Conservation (phyloP, 164 flowering plant genomes). For the Chimonanthus salicifolius region DNA sequence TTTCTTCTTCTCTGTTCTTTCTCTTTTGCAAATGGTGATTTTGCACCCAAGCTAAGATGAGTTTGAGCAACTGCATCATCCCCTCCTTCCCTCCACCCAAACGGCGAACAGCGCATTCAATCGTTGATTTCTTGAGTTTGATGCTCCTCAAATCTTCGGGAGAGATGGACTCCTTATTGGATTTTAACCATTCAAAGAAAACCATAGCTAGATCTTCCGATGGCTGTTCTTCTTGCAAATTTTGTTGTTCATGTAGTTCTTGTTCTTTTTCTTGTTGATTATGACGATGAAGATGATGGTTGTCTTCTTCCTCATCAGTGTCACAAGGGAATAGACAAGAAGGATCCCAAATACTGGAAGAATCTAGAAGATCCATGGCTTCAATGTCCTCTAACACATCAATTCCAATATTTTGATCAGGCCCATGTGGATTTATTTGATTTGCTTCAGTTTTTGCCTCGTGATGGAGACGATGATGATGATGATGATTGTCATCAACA, state of each 20-base stretch:
- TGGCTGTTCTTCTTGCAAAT: not conserved
- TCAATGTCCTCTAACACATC: conserved; percentile 67
- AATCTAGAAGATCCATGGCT: conserved; percentile 68
- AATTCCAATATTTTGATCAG: conserved; percentile 29
- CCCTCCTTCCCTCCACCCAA: conserved; percentile 84
- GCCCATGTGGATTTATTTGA: conserved; percentile 18
- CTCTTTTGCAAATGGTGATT: conserved; percentile 71
- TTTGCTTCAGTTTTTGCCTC: conserved; percentile 1
- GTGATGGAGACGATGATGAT: not conserved
- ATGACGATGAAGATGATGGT: not conserved
- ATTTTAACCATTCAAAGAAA: conserved; percentile 90
- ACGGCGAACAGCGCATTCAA: conserved; percentile 71
- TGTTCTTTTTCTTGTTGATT: not conserved
- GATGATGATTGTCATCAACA: not conserved
- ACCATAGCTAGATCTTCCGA: conserved; percentile 66
- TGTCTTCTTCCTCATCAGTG: conserved; percentile 8
- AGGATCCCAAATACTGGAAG: conserved; percentile 61
- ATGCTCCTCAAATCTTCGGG: conserved; percentile 88
- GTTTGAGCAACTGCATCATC: conserved; percentile 70
- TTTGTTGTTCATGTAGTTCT: no score
- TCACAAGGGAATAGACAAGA: conserved; percentile 38
- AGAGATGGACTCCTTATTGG: conserved; percentile 74
- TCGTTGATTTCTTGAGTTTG: conserved; percentile 70
- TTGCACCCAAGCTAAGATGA: conserved; percentile 91
- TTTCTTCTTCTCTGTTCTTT: conserved; percentile 13